Evolutionary conservation across 805 yeast species (phyloP), one percentile per base, ranked within the genome.

Genomic region (Ogataea polymorpha): DNA sequence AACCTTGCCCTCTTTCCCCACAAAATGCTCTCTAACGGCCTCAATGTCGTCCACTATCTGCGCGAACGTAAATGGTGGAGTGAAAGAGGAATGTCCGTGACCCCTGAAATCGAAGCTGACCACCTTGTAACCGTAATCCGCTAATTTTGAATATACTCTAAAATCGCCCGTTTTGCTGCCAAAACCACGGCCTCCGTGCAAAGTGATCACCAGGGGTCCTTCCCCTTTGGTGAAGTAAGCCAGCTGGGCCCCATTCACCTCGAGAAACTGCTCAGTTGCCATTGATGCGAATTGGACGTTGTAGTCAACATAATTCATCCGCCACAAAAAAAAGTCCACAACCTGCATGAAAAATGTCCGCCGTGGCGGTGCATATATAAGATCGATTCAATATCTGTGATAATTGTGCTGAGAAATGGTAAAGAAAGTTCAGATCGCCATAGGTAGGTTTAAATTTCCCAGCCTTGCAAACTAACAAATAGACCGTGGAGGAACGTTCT

Each of bases 401-500:
- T 24, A 24, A 24, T 24, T n/a, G 27, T 10, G 13, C 23, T 31
- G 23, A 16, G 17, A 21, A 32, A 32, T 21, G 44, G 18, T 18
- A 12, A 32, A 13, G 8, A 40, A 27, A 31, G 45, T 45, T 13
- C 44, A 41, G 25, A 45, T 45, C n/a, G 48, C 48, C 11, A 45
- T 45, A 16, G 48, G 48, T 44, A 36, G 3, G 48, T 44, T 12
- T 6, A 12, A 12, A 8, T 24, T 7, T 6, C 13, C 2, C 11
- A 8, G 18, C 17, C 9, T 6, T 11, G 11, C 7, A 9, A 6
- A 25, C 39, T 44, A 33, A 44, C 41, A 6, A 4, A 7, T 25
- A 45, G 56, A 52, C 31, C 48, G 56, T 20, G 75, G 75, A 34
- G 75, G 75, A 45, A 70, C 74, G 10, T 72, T 72, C 53, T 66